Evolutionary conservation across 441 rosid species (phyloP), one percentile per base, ranked within the genome.

Genomic region (Eruca vesicaria): DNA sequence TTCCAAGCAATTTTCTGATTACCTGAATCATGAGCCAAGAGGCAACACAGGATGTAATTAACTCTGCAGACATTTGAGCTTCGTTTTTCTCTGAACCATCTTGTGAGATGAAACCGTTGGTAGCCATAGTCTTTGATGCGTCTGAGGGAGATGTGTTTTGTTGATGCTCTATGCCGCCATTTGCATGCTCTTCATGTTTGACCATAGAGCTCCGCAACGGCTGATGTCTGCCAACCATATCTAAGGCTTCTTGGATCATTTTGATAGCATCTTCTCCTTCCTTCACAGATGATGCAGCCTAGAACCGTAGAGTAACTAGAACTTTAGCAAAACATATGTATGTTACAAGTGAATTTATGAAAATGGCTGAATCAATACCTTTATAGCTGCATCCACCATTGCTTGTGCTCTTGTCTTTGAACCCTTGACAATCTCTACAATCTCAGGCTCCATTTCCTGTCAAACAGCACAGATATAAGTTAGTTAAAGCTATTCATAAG

Each of bases 1-100:
- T 26, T 56, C 62, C 32, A 61, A 57, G 71, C 36, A 66, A 63
- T 50, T 72, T 77, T 19, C 3, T 41, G 53, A 80, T 81, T 80
- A 90, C 99, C 97, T 90, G 95, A 78, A 94, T 84, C 97, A 92
- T 89, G 71, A 89, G 86, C 87, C 90, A 80, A 68, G 97, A 75
- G 74, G 98, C 91, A 14, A 94, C 98, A 63, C 98, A 94, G 11
- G 99, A 91, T 26, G 91, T 79, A 73, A 92, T 88, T 9, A 94
- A 88, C 76, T 92, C 95, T 1, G 94, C 84, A 36, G 94, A 97
- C 58, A 89, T 81, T 80, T 77, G 86, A 57, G 83, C 85, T 68
- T 85, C 86, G 10, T 60, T 77, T 62, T 80, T 85, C 69, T 81
- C 81, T 3, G 85, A 55, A 23, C 73, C 84, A 63, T 77, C 82